Base-by-base conservation (phyloP, 805 yeast genomes). In the Torulaspora delbrueckii region DNA sequence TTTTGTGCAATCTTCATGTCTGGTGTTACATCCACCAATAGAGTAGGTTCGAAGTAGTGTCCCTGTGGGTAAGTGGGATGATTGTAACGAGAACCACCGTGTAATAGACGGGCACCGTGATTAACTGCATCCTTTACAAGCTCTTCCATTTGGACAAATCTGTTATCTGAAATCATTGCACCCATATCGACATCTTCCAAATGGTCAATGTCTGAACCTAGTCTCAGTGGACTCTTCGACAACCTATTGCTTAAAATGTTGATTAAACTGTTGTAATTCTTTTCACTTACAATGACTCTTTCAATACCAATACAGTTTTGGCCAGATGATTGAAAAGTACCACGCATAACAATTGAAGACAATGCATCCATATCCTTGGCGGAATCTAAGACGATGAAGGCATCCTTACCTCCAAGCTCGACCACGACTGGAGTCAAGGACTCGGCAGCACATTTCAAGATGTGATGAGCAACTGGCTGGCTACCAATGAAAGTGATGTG, bases 281-380 rank as follows among this genome's bases (percentile, higher is more conserved):
- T 70, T 4, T 84, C 85, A 37, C 87, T 74, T 30, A 90, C 88
- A 51, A 93, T 83, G 5, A 93, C 95, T 47, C 99, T 76, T 69
- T 93, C 99, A 44, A 93, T 86, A 31, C 99, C 98, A 59, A 93
- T 93, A 70, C 99, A 93, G 63, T 93, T 93, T 68, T 93, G 99
- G 9, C 99, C 99, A 0, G 96, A 86, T 43, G 96, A 85, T 69
- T 93, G 99, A 71, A 91, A 93, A 0, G 96, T 84, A 28, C 99
- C 99, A 60, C 99, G 76, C 84, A 93, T 76, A 32, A 93, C 76
- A 22, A 89, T 81, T 12, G 96, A 86, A 0, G 96, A 82, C 34
- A 84, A 69, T 4, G 74, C 67, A 7, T 73, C 65, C 34, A 77
- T 53, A 52, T 82, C 79, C 51, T 78, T 71, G 32, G 78, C 84